phyloP scores from a whole-genome alignment of 352 stramenopile species.

The Hyaloperonospora arabidopsidis region DNA sequence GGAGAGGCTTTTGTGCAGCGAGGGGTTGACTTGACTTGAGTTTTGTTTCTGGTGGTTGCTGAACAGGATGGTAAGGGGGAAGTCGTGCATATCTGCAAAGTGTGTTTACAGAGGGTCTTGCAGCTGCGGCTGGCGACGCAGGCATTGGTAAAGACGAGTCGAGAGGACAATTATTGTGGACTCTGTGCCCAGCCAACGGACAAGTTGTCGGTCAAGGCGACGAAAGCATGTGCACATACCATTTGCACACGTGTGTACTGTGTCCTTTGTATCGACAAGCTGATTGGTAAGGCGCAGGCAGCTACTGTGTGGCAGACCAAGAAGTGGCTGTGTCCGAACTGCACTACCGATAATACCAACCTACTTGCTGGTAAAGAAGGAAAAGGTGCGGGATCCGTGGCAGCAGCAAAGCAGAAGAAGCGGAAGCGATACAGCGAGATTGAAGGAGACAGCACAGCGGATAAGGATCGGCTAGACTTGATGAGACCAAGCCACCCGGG shows the following conservation, averaged over 20 bases:
- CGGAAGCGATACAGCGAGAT: conserved; percentile 33
- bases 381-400: background rate
- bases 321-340: conserved; percentile 62
- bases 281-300: conserved; percentile 48
- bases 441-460: conserved; percentile 15
- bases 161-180: conserved; percentile 33
- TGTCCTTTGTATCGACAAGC: conserved; percentile 43
- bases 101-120: conserved; percentile 55
- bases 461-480: conserved; percentile 11
- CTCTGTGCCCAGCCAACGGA: conserved; percentile 37
- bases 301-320: conserved; percentile 51
- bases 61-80: conserved; percentile 42
- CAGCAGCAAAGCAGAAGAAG: conserved; percentile 36
- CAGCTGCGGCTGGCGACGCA: conserved; percentile 25
- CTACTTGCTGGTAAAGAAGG: background rate
- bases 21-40: background rate
- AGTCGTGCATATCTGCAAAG: conserved; percentile 50
- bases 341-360: conserved; percentile 24
- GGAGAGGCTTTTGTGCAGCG: background rate
- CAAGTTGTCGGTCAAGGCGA: conserved; percentile 18
- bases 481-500: conserved; percentile 3
- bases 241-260: conserved; percentile 53
- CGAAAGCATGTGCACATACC: conserved; percentile 38
- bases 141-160: conserved; percentile 5
- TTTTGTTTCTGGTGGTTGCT: conserved; percentile 2